These are phyloP conservation scores for Pistacia integerrima DNA, from an alignment of 345 rosid species.

Conservation along the genomic window DNA sequence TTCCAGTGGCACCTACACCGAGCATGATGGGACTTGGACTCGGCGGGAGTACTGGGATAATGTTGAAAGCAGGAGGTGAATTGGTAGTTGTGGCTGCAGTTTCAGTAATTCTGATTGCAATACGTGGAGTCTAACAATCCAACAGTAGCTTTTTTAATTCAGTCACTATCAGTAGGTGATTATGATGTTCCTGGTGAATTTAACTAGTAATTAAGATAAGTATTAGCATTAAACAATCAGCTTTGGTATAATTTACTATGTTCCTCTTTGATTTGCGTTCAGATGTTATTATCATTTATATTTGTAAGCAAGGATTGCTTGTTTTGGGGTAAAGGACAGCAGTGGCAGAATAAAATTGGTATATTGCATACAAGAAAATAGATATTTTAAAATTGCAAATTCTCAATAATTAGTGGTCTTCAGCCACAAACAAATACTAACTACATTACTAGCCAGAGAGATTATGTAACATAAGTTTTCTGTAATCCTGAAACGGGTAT, in stretches of 20 bases:
- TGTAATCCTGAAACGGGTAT: not conserved
- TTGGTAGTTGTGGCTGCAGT: constrained; percentile 27
- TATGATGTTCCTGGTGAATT: not conserved
- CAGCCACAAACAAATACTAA: not conserved
- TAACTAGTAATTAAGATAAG: not conserved
- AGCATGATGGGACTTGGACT: constrained; percentile 43
- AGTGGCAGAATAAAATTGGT: not conserved
- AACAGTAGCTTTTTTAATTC: not conserved
- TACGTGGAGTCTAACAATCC: constrained; percentile 12
- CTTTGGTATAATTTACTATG: constrained; percentile 3
- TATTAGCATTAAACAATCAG: not conserved
- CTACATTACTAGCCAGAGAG: not conserved
- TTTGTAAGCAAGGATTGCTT: not conserved
- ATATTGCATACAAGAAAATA: not conserved
- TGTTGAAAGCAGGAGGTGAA: constrained; percentile 30
- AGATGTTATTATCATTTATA: not conserved
- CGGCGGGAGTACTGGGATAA: constrained; percentile 31
- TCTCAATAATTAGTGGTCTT: not conserved
- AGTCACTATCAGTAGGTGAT: not conserved
- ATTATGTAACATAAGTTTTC: not conserved
- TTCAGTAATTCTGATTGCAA: constrained; percentile 26
- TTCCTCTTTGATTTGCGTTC: not conserved
- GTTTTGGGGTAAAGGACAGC: not conserved
- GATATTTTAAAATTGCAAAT: not conserved
- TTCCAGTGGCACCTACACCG: constrained; percentile 47